Evolutionary conservation across 1,139 yeast species (phyloP).

Genomic region (Meyerozyma carpophila): DNA sequence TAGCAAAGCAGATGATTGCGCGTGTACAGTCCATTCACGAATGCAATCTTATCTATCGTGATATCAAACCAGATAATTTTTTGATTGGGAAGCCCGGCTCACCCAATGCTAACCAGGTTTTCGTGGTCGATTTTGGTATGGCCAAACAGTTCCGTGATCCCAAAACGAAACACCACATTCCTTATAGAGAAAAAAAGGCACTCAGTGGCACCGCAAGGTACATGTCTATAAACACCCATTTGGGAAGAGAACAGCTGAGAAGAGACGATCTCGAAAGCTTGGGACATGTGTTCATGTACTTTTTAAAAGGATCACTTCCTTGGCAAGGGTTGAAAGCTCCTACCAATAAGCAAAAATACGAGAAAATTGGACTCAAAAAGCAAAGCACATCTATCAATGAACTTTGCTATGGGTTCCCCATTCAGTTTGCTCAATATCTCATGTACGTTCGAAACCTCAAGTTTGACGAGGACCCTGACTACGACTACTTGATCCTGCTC

Average conservation of each 20-base stretch:
- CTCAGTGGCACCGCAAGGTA: conserved; percentile 62
- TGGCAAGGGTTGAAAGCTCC: conserved; percentile 94
- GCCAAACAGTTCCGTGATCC: conserved; percentile 66
- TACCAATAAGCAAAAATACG: conserved; percentile 89
- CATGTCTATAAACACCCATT: conserved; percentile 62
- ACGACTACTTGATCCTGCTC: conserved; percentile 40
- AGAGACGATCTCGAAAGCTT: conserved; percentile 58
- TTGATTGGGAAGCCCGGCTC: conserved; percentile 63
- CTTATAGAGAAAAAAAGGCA: conserved; percentile 59
- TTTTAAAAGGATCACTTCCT: conserved; percentile 56
- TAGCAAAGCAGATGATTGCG: conserved; percentile 87
- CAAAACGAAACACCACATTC: conserved; percentile 52
- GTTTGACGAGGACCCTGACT: conserved; percentile 77
- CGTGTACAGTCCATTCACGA: conserved; percentile 85
- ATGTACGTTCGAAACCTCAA: conserved; percentile 65
- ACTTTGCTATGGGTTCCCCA: conserved; percentile 63
- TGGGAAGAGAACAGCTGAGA: conserved; percentile 62
- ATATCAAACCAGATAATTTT: conserved; percentile 94
- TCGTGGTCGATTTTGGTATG: conserved; percentile 70
- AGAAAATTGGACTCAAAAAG: conserved; percentile 76
- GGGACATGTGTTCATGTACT: conserved; percentile 63
- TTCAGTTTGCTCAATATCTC: conserved; percentile 73
- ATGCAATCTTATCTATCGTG: conserved; percentile 86
- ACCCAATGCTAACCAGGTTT: conserved; percentile 49
- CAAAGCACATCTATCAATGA: conserved; percentile 66